Percentiles rank a stretch among this genome's conserved stretches.
These are phyloP conservation scores for Talaromyces sp. DNA, from an alignment of 2,329 filamentous ascomycete species.

Conservation along the genomic window DNA sequence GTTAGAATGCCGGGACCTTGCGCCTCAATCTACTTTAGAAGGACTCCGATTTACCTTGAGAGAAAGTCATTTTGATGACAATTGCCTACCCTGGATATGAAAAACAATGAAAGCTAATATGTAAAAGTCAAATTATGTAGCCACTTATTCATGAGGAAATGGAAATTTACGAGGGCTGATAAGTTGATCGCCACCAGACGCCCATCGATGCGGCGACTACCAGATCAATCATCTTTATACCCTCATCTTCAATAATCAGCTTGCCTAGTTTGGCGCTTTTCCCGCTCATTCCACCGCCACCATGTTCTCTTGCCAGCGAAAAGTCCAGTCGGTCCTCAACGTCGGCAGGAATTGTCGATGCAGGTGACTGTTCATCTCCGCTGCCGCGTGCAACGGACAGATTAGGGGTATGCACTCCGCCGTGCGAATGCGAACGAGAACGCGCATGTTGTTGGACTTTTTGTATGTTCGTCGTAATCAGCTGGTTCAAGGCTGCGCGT, in stretches of 20 bases:
- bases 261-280: slow-evolving; percentile 92
- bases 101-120: not conserved
- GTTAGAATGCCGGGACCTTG: not conserved
- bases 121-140: not conserved
- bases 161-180: slow-evolving; percentile 4
- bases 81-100: not conserved
- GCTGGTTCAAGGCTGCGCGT: slow-evolving; percentile 23
- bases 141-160: not conserved
- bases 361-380: slow-evolving; percentile 14
- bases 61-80: not conserved
- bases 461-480: slow-evolving; percentile 20
- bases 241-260: slow-evolving; percentile 83
- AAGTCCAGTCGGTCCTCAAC: slow-evolving; percentile 61
- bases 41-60: not conserved
- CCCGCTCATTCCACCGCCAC: slow-evolving; percentile 81
- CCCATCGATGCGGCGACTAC: slow-evolving; percentile 88
- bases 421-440: slow-evolving; percentile 9
- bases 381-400: slow-evolving; percentile 24
- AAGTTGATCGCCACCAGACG: slow-evolving; percentile 72
- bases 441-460: slow-evolving; percentile 21
- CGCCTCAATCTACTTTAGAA: not conserved
- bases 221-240: slow-evolving; percentile 92
- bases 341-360: slow-evolving; percentile 22
- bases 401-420: slow-evolving; percentile 26
- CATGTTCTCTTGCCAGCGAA: slow-evolving; percentile 75